These are phyloP conservation scores for Apium graveolens DNA, from an alignment of 129 eudicot genomes.

Conservation along the genomic window DNA sequence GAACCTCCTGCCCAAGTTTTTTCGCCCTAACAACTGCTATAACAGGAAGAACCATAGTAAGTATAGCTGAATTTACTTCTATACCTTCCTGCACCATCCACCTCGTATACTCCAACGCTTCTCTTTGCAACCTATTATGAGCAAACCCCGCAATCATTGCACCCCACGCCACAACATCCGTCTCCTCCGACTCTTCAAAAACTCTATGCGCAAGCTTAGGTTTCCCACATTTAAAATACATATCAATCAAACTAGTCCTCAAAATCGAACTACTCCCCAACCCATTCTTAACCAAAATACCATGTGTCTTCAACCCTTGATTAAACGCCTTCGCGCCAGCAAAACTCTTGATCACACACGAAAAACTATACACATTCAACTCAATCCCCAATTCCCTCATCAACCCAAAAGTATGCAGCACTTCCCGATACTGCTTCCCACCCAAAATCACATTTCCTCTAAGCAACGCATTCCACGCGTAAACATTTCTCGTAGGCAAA, in stretches of 20 bases:
- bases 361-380: constrained; percentile 70
- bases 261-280: constrained; percentile 38
- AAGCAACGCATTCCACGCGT: constrained; percentile 88
- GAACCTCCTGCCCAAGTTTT: constrained; percentile 58
- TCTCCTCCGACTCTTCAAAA: constrained; percentile 62
- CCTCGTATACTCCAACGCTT: constrained; percentile 55
- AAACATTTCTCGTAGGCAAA: constrained; percentile 43
- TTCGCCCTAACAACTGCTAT: constrained; percentile 43
- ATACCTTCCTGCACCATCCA: constrained; percentile 56
- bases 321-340: constrained; percentile 61
- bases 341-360: constrained; percentile 82
- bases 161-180: constrained; percentile 83
- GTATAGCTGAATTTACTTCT: constrained; percentile 48
- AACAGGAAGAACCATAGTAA: constrained; percentile 62
- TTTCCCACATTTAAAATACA: constrained; percentile 85
- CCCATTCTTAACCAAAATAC: constrained; percentile 68
- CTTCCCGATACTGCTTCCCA: constrained; percentile 37
- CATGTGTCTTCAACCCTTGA: constrained; percentile 79
- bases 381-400: constrained; percentile 76
- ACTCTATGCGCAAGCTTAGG: constrained; percentile 50
- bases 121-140: constrained; percentile 54
- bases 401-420: constrained; percentile 26
- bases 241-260: constrained; percentile 70
- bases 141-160: constrained; percentile 83
- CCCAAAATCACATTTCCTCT: constrained; percentile 79